Conservation (phyloP, 345 rosid species). For the Anacardium occidentale region DNA sequence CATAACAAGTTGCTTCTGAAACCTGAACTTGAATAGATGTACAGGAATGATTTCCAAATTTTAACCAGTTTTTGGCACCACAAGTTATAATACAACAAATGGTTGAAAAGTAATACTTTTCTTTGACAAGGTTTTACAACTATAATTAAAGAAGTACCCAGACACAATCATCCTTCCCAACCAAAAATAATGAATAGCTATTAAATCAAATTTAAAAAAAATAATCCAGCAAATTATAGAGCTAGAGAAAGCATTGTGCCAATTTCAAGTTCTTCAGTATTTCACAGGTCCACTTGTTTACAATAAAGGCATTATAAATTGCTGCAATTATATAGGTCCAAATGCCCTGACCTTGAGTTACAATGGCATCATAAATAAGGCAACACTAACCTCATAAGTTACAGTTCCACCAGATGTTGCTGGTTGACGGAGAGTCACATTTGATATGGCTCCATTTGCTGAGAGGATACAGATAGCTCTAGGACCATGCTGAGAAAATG, state of each 20-base stretch:
- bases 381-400: slow-evolving; percentile 61
- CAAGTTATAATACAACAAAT: not conserved
- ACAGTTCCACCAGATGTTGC: slow-evolving; percentile 75
- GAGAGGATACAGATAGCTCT: slow-evolving; percentile 65
- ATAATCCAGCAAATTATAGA: not conserved
- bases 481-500: slow-evolving; percentile 66
- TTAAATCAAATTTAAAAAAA: not conserved
- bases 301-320: not conserved
- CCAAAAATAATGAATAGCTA: not conserved
- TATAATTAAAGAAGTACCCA: too few species aligned
- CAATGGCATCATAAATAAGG: not conserved
- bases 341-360: not conserved
- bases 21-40: too few species aligned
- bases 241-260: not conserved
- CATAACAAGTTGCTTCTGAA: too few species aligned
- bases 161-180: not conserved
- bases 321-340: not conserved
- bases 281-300: not conserved
- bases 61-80: not conserved
- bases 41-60: not conserved
- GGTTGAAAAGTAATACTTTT: too few species aligned
- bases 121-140: too few species aligned
- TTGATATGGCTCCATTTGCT: slow-evolving; percentile 75
- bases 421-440: slow-evolving; percentile 69
- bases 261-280: not conserved